Evolutionary conservation across 345 rosid species (phyloP).

Genomic region (Cardamine occulta): DNA sequence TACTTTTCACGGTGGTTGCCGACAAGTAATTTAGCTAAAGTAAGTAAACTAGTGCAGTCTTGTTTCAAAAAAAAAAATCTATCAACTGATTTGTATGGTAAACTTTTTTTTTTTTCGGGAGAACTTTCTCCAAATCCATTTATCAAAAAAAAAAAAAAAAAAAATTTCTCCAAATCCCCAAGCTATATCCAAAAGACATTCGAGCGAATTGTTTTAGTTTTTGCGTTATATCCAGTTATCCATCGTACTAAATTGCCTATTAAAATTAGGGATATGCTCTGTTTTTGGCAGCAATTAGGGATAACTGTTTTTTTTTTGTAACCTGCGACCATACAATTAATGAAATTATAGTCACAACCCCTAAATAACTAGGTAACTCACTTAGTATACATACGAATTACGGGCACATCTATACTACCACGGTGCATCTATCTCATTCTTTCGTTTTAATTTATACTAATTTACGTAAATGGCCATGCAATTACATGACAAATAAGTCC

Average conservation of each 20-base stretch:
- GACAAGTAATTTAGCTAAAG: background rate
- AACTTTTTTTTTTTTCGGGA: background rate
- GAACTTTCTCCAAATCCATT: background rate
- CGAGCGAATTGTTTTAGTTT: background rate
- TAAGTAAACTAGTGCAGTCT: too few species aligned
- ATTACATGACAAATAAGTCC: conserved; percentile 39
- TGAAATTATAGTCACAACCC: background rate
- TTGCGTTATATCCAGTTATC: background rate
- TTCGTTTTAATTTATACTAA: background rate
- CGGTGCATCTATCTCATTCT: background rate
- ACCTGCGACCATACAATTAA: background rate
- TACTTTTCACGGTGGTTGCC: background rate
- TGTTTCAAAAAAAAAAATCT: too few species aligned
- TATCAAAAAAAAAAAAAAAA: too few species aligned
- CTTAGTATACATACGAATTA: background rate
- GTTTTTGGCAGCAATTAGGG: background rate
- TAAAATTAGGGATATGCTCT: background rate
- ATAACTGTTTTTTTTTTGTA: background rate
- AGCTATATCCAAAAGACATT: background rate
- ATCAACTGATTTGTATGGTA: too few species aligned
- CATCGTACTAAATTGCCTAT: background rate
- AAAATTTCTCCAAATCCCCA: background rate
- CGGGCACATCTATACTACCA: background rate
- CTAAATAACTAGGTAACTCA: conserved; percentile 4
- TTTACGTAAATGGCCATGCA: conserved; percentile 28